Percentiles rank a stretch among this genome's conserved stretches.
Conservation (phyloP, 139 green algal genomes). For the Axilococcus clingmanii region DNA sequence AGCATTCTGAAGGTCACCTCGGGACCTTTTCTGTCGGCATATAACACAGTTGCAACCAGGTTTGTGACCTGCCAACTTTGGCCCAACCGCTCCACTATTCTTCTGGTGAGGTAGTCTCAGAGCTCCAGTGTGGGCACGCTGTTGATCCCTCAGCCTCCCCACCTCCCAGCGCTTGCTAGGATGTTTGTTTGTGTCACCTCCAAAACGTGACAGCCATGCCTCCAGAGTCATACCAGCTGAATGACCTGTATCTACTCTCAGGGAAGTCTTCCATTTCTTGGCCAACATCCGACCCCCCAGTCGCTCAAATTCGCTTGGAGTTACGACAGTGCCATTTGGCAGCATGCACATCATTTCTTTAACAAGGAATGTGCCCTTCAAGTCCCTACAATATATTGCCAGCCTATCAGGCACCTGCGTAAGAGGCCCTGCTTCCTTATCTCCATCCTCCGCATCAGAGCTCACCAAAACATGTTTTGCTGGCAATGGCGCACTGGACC, state of each 20-base stretch:
- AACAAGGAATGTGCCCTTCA: slow-evolving; percentile 36
- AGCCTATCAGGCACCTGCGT: slow-evolving; percentile 27
- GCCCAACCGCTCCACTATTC: not conserved
- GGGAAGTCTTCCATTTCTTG: slow-evolving; percentile 85
- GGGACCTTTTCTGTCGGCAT: slow-evolving; percentile 64
- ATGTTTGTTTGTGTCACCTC: too few species aligned
- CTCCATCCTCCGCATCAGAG: not conserved
- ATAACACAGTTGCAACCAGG: slow-evolving; percentile 66
- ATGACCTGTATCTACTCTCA: slow-evolving; percentile 41
- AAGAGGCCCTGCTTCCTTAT: too few species aligned
- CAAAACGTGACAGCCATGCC: slow-evolving; percentile 79
- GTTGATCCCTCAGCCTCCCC: too few species aligned
- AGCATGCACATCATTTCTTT: slow-evolving; percentile 17
- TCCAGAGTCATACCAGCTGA: slow-evolving; percentile 49
- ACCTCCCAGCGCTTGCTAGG: too few species aligned
- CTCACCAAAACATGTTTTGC: not conserved
- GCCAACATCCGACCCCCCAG: slow-evolving; percentile 49
- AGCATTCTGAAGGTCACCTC: slow-evolving; percentile 12
- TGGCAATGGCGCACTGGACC: not conserved
- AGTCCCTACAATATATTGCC: slow-evolving; percentile 53
- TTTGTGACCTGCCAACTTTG: slow-evolving; percentile 28
- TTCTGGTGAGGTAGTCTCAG: too few species aligned
- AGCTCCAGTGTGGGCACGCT: too few species aligned
- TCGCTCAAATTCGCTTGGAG: slow-evolving; percentile 77
- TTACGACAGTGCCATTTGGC: slow-evolving; percentile 28